phyloP scores from a whole-genome alignment of 768 basidiomycete genomes.

The Postia placenta region DNA sequence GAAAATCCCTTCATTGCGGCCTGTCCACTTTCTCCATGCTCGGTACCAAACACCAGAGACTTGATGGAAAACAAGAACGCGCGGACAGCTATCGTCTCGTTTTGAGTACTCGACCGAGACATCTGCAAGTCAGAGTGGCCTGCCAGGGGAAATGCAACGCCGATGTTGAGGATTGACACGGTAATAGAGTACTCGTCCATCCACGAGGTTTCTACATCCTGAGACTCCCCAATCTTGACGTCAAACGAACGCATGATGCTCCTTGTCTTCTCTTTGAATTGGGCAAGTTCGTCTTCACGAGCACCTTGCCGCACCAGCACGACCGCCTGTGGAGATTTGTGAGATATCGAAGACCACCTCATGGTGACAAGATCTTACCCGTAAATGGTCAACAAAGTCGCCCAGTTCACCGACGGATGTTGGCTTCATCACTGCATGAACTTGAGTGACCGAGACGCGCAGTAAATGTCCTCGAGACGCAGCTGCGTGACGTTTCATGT shows the following conservation, averaged over 20 bases:
- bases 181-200: slow-evolving; percentile 49
- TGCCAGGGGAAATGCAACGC: slow-evolving; percentile 85
- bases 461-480: slow-evolving; percentile 24
- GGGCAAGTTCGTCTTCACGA: slow-evolving; percentile 69
- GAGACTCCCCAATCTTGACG: slow-evolving; percentile 42
- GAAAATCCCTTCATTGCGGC: slow-evolving; percentile 67
- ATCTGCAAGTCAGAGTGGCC: slow-evolving; percentile 53
- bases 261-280: slow-evolving; percentile 78
- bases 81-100: slow-evolving; percentile 44
- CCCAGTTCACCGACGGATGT: slow-evolving; percentile 88
- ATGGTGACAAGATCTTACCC: slow-evolving; percentile 37
- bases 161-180: slow-evolving; percentile 59
- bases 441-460: slow-evolving; percentile 58
- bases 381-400: slow-evolving; percentile 82
- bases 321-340: slow-evolving; percentile 50
- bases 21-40: slow-evolving; percentile 74
- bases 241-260: slow-evolving; percentile 73
- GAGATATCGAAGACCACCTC: background rate
- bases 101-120: slow-evolving; percentile 32
- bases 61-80: slow-evolving; percentile 86
- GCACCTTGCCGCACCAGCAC: slow-evolving; percentile 67
- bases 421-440: slow-evolving; percentile 92
- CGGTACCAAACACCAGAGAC: slow-evolving; percentile 64
- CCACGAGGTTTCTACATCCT: slow-evolving; percentile 37
- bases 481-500: slow-evolving; percentile 11